Base-by-base conservation (phyloP, 2,329 filamentous ascomycete species). In the Fusarium acutatum region DNA sequence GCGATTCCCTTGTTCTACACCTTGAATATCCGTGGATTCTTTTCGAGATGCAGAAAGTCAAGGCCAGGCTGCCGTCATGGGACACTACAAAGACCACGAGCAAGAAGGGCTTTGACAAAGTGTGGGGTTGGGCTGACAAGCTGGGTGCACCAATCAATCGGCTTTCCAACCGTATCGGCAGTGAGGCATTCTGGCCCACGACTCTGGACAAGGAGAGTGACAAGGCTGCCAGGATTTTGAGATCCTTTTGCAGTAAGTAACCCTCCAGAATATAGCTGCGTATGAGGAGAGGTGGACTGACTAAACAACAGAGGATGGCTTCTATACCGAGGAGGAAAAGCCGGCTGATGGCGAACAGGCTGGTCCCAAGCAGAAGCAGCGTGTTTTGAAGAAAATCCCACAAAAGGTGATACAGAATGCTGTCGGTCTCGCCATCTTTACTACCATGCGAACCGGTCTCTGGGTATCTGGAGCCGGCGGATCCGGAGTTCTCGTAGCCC, bases 191-290 rank as follows among this genome's bases (percentile, higher is more conserved):
- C 81, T 94, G 94, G 91, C 94, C 95, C 5, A 94, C 92, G 57
- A 92, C 92, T 2, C 86, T 97, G 74, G 94, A 97, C 78, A 94
- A 94, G 80, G 95, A 97, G 84, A 93, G 92, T 76, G 94, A 97
- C 81, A 97, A 97, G 84, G 94, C 94, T 2, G 94, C 94, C 28
- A 87, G 94, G 22, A 97, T 97, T 44, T 81, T 97, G 49, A 89
- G 90, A 77, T 94, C 91, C 72, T 97, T 97, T 81, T 97, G 94
- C 86, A 96, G 91, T 93, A 85, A 77, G 90, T 79, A 13, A n/a
- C 2, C 10, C 13, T 8, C 3, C 15, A 13, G 15, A 5, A 3
- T 12, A 26, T 1, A 6, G 5, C 3, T 10, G 1, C 12, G 17
- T 4, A 2, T 3, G 1, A 28, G 2, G 17, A 15, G 13, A 22